These are phyloP conservation scores for Aphanomyces invadans DNA, from an alignment of 352 stramenopile genomes.

Conservation along the genomic window DNA sequence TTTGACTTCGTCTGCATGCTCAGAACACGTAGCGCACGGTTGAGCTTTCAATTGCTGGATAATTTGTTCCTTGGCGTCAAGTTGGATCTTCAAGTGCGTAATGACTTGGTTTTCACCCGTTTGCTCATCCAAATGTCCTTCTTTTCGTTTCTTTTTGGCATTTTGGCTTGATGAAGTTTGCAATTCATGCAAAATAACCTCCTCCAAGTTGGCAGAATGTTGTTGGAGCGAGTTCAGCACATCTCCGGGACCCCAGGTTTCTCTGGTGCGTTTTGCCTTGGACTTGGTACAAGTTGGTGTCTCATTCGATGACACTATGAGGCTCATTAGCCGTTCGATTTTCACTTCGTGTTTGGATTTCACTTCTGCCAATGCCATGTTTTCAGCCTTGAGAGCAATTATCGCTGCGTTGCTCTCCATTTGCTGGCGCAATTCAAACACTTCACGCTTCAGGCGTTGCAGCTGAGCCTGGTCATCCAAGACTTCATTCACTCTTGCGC, in stretches of 20 bases:
- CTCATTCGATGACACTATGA: slow-evolving; percentile 45
- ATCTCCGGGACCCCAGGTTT: slow-evolving; percentile 70
- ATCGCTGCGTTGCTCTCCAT: slow-evolving; percentile 41
- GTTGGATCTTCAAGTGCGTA: not conserved
- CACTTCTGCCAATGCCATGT: slow-evolving; percentile 51
- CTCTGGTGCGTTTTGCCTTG: slow-evolving; percentile 39
- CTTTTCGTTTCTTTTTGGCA: slow-evolving; percentile 11
- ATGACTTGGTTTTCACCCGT: not conserved
- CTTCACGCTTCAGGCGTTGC: slow-evolving; percentile 56
- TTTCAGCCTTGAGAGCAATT: slow-evolving; percentile 59
- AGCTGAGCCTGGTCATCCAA: slow-evolving; percentile 87
- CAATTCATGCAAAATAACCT: not conserved
- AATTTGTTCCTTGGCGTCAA: not conserved
- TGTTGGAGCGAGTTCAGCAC: slow-evolving; percentile 30
- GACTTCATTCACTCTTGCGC: slow-evolving; percentile 80
- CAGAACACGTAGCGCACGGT: not conserved
- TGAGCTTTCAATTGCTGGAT: not conserved
- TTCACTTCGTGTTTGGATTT: slow-evolving; percentile 48
- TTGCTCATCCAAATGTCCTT: not conserved
- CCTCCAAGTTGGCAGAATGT: not conserved
- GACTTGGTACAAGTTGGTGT: slow-evolving; percentile 28
- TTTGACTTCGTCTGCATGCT: not conserved
- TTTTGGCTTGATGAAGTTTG: not conserved
- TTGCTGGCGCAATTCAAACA: slow-evolving; percentile 58
- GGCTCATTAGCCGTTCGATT: slow-evolving; percentile 44